Conservation (phyloP, 371 early-diverging fungal genomes). For the Paraphysoderma sedebokerense region DNA sequence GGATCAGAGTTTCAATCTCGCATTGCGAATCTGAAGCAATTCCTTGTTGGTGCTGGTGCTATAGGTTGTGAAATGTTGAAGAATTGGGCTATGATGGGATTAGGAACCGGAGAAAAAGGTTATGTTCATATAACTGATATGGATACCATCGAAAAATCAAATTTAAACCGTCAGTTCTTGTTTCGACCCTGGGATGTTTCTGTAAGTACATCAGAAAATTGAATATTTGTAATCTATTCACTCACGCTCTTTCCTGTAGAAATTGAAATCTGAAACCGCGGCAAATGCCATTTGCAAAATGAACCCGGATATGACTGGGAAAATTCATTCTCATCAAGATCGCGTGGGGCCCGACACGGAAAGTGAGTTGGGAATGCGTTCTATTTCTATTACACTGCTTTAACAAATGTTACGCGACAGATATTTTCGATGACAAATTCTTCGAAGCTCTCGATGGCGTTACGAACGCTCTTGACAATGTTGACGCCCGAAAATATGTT, state of each 20-base stretch:
- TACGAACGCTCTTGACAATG: conserved; percentile 98
- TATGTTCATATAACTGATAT: conserved; percentile 93
- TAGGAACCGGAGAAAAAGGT: conserved; percentile 77
- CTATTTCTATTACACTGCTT: background rate
- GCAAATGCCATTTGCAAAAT: conserved; percentile 77
- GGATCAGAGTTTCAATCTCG: conserved; percentile 80
- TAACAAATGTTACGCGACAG: conserved; percentile 7
- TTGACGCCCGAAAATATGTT: conserved; percentile 97
- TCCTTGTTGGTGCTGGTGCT: conserved; percentile 99
- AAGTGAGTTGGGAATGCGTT: conserved; percentile 7
- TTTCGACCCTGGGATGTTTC: conserved; percentile 88
- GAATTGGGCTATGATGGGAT: conserved; percentile 98
- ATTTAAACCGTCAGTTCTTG: conserved; percentile 96
- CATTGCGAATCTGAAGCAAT: conserved; percentile 73
- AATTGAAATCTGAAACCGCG: conserved; percentile 91
- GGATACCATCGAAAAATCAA: conserved; percentile 97
- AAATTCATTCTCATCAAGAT: conserved; percentile 76
- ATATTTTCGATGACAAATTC: conserved; percentile 89
- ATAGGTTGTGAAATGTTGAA: conserved; percentile 99
- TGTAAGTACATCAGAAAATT: conserved; percentile 12
- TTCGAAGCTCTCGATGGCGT: conserved; percentile 79
- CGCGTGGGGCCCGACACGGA: conserved; percentile 97
- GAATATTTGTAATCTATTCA: background rate
- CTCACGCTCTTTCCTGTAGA: conserved; percentile 12
- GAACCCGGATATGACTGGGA: conserved; percentile 75